Evolutionary conservation across 164 flowering plant species (phyloP).

Genomic region (Dillenia turbinata): DNA sequence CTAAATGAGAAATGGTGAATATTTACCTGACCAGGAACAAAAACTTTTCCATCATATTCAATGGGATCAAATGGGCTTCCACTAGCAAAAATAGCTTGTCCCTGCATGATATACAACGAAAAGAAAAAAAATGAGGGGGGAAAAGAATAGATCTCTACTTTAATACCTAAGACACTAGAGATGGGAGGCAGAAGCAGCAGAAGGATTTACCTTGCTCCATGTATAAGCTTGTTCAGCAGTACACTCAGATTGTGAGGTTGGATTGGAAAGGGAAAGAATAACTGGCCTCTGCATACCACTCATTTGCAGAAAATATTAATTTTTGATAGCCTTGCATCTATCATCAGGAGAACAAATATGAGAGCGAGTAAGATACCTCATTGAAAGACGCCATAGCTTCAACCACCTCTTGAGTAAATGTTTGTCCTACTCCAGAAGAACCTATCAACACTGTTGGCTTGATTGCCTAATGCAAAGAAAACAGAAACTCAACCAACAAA

Average conservation of each 20-base stretch:
- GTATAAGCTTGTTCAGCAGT: conserved; percentile 93
- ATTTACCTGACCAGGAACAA: conserved; percentile 76
- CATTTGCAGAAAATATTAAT: background rate
- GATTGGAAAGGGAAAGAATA: conserved; percentile 89
- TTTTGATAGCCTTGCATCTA: too few species aligned
- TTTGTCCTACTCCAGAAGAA: conserved; percentile 75
- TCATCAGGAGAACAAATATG: background rate
- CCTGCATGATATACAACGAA: conserved; percentile 35
- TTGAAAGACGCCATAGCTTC: conserved; percentile 81
- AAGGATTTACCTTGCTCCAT: conserved; percentile 65
- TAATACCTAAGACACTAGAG: too few species aligned
- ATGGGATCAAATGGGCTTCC: conserved; percentile 98
- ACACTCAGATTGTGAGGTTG: conserved; percentile 93
- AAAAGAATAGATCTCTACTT: too few species aligned
- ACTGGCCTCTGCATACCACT: conserved; percentile 65
- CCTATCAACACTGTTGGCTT: conserved; percentile 89
- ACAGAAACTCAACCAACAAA: background rate
- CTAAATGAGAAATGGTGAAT: background rate
- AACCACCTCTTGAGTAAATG: conserved; percentile 80
- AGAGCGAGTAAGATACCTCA: conserved; percentile 38
- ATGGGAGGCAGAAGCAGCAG: background rate
- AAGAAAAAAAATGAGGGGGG: background rate
- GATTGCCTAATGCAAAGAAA: conserved; percentile 38
- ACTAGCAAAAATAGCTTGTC: conserved; percentile 88
- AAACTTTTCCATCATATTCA: conserved; percentile 58